A percentile compares a stretch with the other conserved stretches of the same genome.
These are phyloP conservation scores for Torulaspora maleeae DNA, from an alignment of 805 yeast species.

Conservation along the genomic window DNA sequence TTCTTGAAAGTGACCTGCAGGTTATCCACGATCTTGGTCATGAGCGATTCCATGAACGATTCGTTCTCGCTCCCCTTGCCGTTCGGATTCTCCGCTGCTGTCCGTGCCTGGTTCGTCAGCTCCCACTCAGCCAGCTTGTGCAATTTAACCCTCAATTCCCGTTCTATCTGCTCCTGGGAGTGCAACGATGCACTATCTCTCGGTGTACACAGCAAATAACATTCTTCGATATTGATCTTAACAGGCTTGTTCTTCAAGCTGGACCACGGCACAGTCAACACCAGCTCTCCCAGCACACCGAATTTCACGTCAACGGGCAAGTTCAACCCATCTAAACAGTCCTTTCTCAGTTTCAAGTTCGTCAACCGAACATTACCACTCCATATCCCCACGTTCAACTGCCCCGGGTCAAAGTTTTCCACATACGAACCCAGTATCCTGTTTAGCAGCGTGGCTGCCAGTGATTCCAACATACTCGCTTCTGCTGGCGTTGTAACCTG, in stretches of 20 bases:
- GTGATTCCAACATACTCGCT: conserved; percentile 34
- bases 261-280: conserved; percentile 95
- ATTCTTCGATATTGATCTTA: conserved; percentile 79
- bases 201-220: conserved; percentile 77
- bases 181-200: conserved; percentile 52
- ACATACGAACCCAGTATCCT: conserved; percentile 51
- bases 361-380: conserved; percentile 89
- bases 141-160: conserved; percentile 61
- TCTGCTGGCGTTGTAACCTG: not conserved
- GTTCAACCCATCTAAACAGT: conserved; percentile 79
- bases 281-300: conserved; percentile 86
- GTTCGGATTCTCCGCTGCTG: conserved; percentile 31
- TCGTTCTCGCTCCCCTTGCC: conserved; percentile 55
- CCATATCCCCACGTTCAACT: conserved; percentile 94
- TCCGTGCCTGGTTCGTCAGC: conserved; percentile 44
- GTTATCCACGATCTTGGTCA: conserved; percentile 89
- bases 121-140: conserved; percentile 64
- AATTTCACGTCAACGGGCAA: conserved; percentile 82
- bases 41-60: conserved; percentile 77
- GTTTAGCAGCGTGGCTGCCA: conserved; percentile 36
- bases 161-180: conserved; percentile 50
- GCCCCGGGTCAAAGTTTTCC: conserved; percentile 93
- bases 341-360: conserved; percentile 75
- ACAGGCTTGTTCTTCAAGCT: conserved; percentile 91
- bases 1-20: conserved; percentile 85